These are phyloP conservation scores for Neltuma alba DNA, from an alignment of 306 rosid species.

Conservation along the genomic window DNA sequence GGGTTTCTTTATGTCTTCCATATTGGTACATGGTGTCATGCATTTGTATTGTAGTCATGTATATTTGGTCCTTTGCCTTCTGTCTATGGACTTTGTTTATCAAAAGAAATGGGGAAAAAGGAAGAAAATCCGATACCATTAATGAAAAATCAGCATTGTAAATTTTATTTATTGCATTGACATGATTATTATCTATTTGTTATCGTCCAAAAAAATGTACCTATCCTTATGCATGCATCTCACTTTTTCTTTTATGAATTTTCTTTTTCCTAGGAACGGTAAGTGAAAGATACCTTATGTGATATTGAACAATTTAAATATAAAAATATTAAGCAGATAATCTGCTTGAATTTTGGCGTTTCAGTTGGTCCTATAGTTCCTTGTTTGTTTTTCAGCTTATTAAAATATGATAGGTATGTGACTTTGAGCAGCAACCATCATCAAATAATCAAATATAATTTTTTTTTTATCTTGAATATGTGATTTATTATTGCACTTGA, in stretches of 20 bases:
- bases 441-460: not conserved
- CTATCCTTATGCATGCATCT: not conserved
- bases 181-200: not conserved
- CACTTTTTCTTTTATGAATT: not conserved
- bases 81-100: conserved; percentile 8
- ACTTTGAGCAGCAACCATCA: not conserved
- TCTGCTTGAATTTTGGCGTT: conserved; percentile 12
- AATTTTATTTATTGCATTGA: conserved; percentile 10
- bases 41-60: not conserved
- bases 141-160: conserved; percentile 2
- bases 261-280: not conserved
- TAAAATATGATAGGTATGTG: conserved; percentile 11
- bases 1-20: not conserved
- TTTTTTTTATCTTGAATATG: not conserved
- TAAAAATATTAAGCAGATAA: conserved; percentile 10
- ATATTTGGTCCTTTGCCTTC: conserved; percentile 22
- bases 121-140: not conserved
- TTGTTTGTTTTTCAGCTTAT: conserved; percentile 6
- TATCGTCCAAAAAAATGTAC: not conserved
- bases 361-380: not conserved
- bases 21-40: conserved; percentile 12
- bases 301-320: conserved; percentile 8
- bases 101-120: not conserved
- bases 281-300: not conserved
- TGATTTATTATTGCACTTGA: conserved; percentile 6